Conservation (phyloP, 1,284 basidiomycete genomes). For the Ceratobasidium sp. region DNA sequence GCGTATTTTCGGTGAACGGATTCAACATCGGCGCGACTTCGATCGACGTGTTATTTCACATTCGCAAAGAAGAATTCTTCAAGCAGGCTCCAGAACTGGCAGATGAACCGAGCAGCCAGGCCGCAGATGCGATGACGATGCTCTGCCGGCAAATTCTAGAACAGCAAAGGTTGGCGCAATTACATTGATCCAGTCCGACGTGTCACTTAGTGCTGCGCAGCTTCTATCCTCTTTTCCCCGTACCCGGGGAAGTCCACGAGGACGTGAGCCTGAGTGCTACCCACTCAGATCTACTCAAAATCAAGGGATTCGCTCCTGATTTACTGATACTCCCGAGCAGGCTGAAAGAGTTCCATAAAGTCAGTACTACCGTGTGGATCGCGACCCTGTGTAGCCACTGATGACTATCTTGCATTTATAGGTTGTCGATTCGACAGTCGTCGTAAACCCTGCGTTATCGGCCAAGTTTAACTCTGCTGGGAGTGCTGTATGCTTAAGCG, state of each 20-base stretch:
- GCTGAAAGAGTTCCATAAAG: slow-evolving; percentile 49
- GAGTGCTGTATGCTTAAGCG: slow-evolving; percentile 19
- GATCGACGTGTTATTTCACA: slow-evolving; percentile 89
- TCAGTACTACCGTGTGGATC: slow-evolving; percentile 5
- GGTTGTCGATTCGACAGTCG: slow-evolving; percentile 48
- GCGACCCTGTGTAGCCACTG: not conserved
- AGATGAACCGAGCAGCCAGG: slow-evolving; percentile 58
- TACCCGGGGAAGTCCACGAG: slow-evolving; percentile 76
- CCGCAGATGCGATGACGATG: slow-evolving; percentile 80
- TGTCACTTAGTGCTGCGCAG: slow-evolving; percentile 59
- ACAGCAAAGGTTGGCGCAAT: slow-evolving; percentile 78
- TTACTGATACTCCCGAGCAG: slow-evolving; percentile 48
- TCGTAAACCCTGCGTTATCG: slow-evolving; percentile 48
- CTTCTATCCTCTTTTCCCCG: slow-evolving; percentile 96
- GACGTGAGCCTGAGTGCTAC: slow-evolving; percentile 91
- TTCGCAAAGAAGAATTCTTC: slow-evolving; percentile 86
- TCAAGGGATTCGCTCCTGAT: slow-evolving; percentile 51
- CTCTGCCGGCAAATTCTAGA: slow-evolving; percentile 84
- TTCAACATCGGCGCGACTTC: slow-evolving; percentile 83
- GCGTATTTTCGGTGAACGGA: slow-evolving; percentile 86
- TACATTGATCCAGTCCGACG: not conserved
- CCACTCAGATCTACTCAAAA: slow-evolving; percentile 70
- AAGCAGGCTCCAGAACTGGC: slow-evolving; percentile 78
- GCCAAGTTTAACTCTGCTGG: slow-evolving; percentile 46
- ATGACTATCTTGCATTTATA: slow-evolving; percentile 1